phyloP scores from a whole-genome alignment of 2,329 filamentous ascomycete species.

The Phoma sp. region DNA sequence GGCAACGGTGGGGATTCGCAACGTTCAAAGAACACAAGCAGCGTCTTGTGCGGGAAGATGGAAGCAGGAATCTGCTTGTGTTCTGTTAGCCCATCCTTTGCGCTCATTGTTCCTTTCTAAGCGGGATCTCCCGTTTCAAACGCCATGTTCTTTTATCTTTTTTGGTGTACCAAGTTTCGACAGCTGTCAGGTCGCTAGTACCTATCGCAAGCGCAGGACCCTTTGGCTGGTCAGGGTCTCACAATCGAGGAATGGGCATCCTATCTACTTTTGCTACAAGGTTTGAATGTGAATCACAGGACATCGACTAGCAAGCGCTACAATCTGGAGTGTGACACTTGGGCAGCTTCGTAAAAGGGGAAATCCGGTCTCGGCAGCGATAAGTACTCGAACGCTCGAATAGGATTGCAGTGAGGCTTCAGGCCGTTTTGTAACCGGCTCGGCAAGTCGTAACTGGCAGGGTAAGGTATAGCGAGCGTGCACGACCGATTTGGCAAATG shows the following conservation, averaged over 20 bases:
- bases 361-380: background rate
- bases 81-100: no score
- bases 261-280: no score
- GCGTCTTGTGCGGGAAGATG: background rate
- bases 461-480: conserved; percentile 17
- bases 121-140: background rate
- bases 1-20: conserved; percentile 1
- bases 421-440: background rate
- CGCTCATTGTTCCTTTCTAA: background rate
- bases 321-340: no score
- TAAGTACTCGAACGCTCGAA: conserved; percentile 1
- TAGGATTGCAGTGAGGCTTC: background rate
- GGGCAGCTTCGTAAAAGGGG: background rate
- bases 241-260: background rate
- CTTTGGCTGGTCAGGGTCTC: background rate
- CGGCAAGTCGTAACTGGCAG: conserved; percentile 6
- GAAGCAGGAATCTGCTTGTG: background rate
- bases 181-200: background rate
- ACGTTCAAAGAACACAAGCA: background rate
- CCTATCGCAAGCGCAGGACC: background rate
- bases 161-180: conserved; percentile 1
- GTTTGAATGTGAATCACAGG: no score
- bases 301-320: no score
- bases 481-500: conserved; percentile 14
- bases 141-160: background rate